Base-by-base conservation (phyloP, 371 early-diverging fungal species). In the Mortierella sp. region DNA sequence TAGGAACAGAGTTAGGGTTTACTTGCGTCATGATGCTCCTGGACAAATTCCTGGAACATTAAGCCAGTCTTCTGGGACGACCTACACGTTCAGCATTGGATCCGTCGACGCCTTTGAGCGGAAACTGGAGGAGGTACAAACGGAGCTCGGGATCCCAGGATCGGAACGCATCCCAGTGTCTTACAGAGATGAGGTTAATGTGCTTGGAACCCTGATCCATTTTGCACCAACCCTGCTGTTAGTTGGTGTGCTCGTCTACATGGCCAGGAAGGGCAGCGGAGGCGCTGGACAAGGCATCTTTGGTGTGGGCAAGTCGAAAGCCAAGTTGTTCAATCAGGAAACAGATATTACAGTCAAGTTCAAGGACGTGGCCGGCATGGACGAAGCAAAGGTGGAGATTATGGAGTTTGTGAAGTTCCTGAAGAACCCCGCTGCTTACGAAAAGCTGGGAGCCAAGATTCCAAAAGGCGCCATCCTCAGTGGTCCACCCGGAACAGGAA, bases 341-440 rank as follows among this genome's bases (percentile, higher is more conserved):
- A 96, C 95, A 6, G 95, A 96, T 57, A 94, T 98, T 65, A 91
- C 96, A 71, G 95, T 98, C 72, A 95, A 95, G 78, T 99, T 99
- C 87, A 98, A 98, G 89, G 99, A 99, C 87, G 99, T 99, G 0
- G 99, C 99, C 9, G 99, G 99, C 35, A 96, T 99, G 87, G 99
- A 99, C 85, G 96, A 96, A 84, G 99, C 99, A 72, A 99, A 99
- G 86, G 96, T 97, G 70, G 99, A 99, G 87, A 99, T 99, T 69
- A 99, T 99, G 97, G 99, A 99, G 88, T 98, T 99, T 93, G 99
- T 99, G 65, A 99, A 99, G 86, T 98, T 99, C 83, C 87, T 99
- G 66, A 99, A 99, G 86, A 95, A 99, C 80, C 99, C 99, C 12
- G 93, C 88, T 40, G 86, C 90, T n/a, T 99, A 97, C 86, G 97